Evolutionary conservation across 2,329 filamentous ascomycete genomes (phyloP).

Genomic region (Diaporthe vaccinii): DNA sequence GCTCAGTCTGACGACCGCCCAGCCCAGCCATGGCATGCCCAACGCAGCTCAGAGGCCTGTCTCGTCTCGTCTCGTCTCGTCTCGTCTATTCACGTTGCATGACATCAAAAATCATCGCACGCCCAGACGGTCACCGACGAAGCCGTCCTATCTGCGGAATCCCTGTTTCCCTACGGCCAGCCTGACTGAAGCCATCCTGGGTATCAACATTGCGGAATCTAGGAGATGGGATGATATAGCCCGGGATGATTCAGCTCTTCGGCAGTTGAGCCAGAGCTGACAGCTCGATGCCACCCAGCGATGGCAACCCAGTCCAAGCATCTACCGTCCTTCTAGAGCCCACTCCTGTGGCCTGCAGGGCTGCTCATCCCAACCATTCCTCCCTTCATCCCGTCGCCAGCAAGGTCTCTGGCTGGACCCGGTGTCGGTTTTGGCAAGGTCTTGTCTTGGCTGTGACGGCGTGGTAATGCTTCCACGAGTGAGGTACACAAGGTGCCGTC

Average conservation of each 20-base stretch:
- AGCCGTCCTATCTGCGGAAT: slow-evolving; percentile 1
- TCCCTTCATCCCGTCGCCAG: background rate
- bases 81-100: slow-evolving; percentile 22
- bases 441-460: background rate
- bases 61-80: slow-evolving; percentile 7
- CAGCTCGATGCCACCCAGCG: slow-evolving; percentile 15
- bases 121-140: slow-evolving; percentile 21
- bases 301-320: slow-evolving; percentile 3
- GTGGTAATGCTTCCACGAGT: background rate
- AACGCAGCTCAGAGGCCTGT: slow-evolving; percentile 1
- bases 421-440: slow-evolving; percentile 12
- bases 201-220: background rate
- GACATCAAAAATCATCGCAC: background rate
- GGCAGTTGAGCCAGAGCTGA: slow-evolving; percentile 10
- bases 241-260: slow-evolving; percentile 5
- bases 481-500: slow-evolving; percentile 6
- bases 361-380: background rate
- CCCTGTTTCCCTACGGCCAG: background rate
- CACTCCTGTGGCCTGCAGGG: background rate
- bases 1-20: slow-evolving; percentile 2
- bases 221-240: slow-evolving; percentile 1
- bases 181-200: slow-evolving; percentile 10
- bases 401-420: background rate
- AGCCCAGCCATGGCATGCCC: background rate
- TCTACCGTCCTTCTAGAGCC: slow-evolving; percentile 16